A percentile compares a stretch with the other conserved stretches of the same genome.
Evolutionary conservation across 75 land plant species (phyloP).

Genomic region (Pinus taeda): DNA sequence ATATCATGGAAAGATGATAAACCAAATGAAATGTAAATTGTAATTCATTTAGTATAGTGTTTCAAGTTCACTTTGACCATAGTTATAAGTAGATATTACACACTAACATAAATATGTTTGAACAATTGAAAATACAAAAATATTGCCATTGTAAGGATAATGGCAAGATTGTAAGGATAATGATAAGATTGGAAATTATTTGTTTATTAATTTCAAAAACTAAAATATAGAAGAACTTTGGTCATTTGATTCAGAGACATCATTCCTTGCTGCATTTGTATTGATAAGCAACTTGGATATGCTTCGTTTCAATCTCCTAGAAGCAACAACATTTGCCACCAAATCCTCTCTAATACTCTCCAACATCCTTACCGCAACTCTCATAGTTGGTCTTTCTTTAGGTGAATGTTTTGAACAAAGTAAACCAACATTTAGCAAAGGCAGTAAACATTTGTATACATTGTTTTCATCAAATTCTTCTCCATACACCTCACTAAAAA

Average conservation of each 20-base stretch:
- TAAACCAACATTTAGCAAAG: slow-evolving; percentile 13
- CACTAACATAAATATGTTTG: too few relatives aligned
- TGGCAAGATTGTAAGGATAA: too few relatives aligned
- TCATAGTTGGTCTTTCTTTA: slow-evolving; percentile 34
- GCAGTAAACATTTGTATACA: neutral
- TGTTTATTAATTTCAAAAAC: too few relatives aligned
- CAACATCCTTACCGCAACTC: slow-evolving; percentile 15
- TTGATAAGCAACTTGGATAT: neutral
- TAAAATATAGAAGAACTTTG: neutral
- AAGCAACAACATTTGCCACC: neutral
- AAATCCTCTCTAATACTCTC: neutral
- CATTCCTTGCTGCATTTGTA: neutral
- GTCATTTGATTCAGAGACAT: neutral
- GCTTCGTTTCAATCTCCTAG: neutral
- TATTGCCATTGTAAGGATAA: too few relatives aligned
- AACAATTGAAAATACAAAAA: too few relatives aligned
- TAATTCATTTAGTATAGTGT: too few relatives aligned
- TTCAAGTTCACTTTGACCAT: too few relatives aligned
- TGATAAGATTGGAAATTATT: too few relatives aligned
- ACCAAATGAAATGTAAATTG: too few relatives aligned
- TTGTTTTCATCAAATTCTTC: neutral
- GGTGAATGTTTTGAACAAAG: slow-evolving; percentile 24
- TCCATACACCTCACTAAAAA: neutral
- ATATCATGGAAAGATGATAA: too few relatives aligned
- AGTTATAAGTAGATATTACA: too few relatives aligned